Percentiles rank a stretch among this genome's conserved stretches.
These are phyloP conservation scores for Umbelopsis sp. DNA, from an alignment of 192 early-diverging fungal genomes.

Conservation along the genomic window DNA sequence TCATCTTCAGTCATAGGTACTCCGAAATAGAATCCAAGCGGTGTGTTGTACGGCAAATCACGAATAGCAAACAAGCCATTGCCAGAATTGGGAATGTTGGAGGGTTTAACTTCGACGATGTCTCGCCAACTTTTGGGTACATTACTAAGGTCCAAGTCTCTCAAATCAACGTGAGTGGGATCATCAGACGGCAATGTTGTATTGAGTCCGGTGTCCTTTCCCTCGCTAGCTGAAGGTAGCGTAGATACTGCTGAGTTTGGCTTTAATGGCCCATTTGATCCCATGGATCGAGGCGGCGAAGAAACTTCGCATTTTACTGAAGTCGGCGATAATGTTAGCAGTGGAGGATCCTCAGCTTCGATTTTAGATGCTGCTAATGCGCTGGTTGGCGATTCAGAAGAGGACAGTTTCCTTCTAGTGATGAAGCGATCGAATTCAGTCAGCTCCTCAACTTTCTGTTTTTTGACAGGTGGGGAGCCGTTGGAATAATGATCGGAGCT, in stretches of 20 bases:
- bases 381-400: constrained; percentile 22
- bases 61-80: constrained; percentile 75
- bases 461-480: constrained; percentile 11
- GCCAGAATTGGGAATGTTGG: constrained; percentile 70
- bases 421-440: constrained; percentile 14
- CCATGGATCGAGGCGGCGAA: constrained; percentile 1
- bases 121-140: constrained; percentile 63
- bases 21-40: constrained; percentile 93
- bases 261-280: constrained; percentile 9
- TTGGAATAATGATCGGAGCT: not conserved
- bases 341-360: constrained; percentile 17
- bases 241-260: not conserved
- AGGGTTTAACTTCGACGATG: constrained; percentile 64
- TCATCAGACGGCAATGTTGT: not conserved
- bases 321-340: not conserved
- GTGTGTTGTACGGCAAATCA: constrained; percentile 70
- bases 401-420: constrained; percentile 9
- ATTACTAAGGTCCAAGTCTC: constrained; percentile 49
- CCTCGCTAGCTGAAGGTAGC: constrained; percentile 24
- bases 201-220: constrained; percentile 15
- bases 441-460: constrained; percentile 18
- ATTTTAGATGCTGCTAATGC: constrained; percentile 14
- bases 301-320: not conserved
- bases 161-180: constrained; percentile 18
- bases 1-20: constrained; percentile 96